phyloP scores from a whole-genome alignment of 768 basidiomycete genomes.

The Lactifluus rugatus region DNA sequence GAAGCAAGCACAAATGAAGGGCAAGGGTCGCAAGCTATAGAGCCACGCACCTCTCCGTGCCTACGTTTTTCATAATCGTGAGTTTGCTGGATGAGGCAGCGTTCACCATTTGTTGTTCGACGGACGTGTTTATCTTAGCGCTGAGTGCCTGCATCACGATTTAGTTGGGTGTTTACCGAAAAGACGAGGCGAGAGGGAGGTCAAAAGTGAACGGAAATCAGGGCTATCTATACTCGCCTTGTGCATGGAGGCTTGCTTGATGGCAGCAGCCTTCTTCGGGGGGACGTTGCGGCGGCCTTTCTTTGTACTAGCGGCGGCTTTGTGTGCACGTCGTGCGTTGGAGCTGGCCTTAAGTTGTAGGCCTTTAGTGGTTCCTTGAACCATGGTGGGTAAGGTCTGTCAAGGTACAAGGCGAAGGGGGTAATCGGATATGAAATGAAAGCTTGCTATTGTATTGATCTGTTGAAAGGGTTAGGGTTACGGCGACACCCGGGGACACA shows the following conservation, averaged over 20 bases:
- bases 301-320: slow-evolving; percentile 60
- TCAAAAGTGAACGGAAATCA: background rate
- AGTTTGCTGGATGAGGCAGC: slow-evolving; percentile 85
- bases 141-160: slow-evolving; percentile 51
- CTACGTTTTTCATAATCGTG: slow-evolving; percentile 79
- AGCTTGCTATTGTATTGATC: no score
- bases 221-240: slow-evolving; percentile 33
- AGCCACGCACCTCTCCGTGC: slow-evolving; percentile 30
- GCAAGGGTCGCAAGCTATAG: background rate
- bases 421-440: background rate
- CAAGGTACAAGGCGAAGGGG: background rate
- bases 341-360: slow-evolving; percentile 42
- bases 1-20: background rate
- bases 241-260: slow-evolving; percentile 70
- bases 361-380: slow-evolving; percentile 82
- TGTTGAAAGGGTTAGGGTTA: slow-evolving; percentile 15
- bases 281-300: slow-evolving; percentile 72
- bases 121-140: slow-evolving; percentile 85
- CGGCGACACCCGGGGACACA: slow-evolving; percentile 5
- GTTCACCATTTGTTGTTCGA: slow-evolving; percentile 83
- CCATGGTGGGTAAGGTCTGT: slow-evolving; percentile 37
- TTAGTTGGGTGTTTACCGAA: background rate
- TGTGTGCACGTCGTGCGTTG: slow-evolving; percentile 48
- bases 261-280: slow-evolving; percentile 67
- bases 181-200: background rate